Base-by-base conservation (phyloP, 2,329 filamentous ascomycete genomes). In the Drechslerella stenobrocha region DNA sequence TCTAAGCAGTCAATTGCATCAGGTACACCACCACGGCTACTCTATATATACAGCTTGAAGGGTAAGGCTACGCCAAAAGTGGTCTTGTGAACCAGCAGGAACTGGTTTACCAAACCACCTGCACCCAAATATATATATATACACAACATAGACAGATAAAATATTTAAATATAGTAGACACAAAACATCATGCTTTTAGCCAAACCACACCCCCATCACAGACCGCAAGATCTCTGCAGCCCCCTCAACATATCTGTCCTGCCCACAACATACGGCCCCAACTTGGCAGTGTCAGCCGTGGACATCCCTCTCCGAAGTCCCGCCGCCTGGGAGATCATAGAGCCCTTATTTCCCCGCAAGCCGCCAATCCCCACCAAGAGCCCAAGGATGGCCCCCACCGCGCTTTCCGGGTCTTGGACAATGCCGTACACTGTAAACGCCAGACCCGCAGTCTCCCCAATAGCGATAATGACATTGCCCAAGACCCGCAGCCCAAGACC, bases 221-320 rank as follows among this genome's bases (percentile, higher is more conserved):
- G 5, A 30, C 11, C n/a, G n/a, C n/a, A n/a, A n/a, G n/a, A n/a
- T n/a, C n/a, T 30, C 11, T 30, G 28, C 28, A 30, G 5, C 5
- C 28, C 28, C 11, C 28, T 30, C 5, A 30, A 11, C 5, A 30
- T 5, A 40, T n/a, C 15, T 2, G 50, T 53, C 13, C 50, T 53
- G n/a, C 44, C 50, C 7, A 53, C 35, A 7, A 53, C 2, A 35
- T 37, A 53, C 18, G 37, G 50, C 23, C 50, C 50, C 13, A 53
- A 26, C 11, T 24, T 15, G 1, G 34, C 22, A 26, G 40, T 53
- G 22, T 53, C 35, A 7, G 34, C 23, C 15, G 34, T n/a, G 30
- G 50, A 44, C 50, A 53, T 53, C 30, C 18, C 34, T 13, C 50
- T 34, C 20, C 50, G 50, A n/a, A 44, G 11, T 18, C n/a, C 18